Percentiles rank a stretch among this genome's conserved stretches.
These are phyloP conservation scores for Pestalotiopsis sp. DNA, from an alignment of 2,329 filamentous ascomycete genomes.

Conservation along the genomic window DNA sequence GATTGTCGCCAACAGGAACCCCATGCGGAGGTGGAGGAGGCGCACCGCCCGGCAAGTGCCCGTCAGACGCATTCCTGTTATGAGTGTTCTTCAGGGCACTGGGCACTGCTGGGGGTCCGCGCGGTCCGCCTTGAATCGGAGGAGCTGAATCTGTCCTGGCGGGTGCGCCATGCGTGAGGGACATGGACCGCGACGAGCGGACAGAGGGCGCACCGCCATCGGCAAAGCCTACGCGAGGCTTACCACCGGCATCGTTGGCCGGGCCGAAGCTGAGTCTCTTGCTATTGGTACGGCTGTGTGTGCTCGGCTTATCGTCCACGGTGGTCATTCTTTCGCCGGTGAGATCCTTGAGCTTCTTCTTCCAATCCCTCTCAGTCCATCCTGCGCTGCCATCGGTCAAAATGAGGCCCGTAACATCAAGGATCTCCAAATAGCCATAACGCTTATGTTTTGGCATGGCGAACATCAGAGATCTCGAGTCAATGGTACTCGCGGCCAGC, in stretches of 20 bases:
- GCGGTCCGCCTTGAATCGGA: conserved; percentile 42
- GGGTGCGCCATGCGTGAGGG: conserved; percentile 41
- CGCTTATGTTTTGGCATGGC: conserved; percentile 88
- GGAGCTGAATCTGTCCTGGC: conserved; percentile 55
- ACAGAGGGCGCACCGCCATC: conserved; percentile 49
- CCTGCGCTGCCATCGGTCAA: conserved; percentile 72
- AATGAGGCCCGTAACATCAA: conserved; percentile 83
- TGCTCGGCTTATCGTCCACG: conserved; percentile 52
- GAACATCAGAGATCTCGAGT: conserved; percentile 93
- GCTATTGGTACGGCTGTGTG: conserved; percentile 57
- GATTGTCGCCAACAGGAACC: conserved; percentile 28
- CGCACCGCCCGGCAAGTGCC: conserved; percentile 30
- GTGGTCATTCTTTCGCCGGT: conserved; percentile 78
- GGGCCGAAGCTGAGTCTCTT: conserved; percentile 58
- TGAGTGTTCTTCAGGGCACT: conserved; percentile 37
- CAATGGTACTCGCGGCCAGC: conserved; percentile 83
- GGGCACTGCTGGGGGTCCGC: conserved; percentile 36
- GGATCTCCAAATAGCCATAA: conserved; percentile 87
- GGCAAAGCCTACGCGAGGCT: conserved; percentile 59
- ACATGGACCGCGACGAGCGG: conserved; percentile 56
- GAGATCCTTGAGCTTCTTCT: conserved; percentile 83
- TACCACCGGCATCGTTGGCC: conserved; percentile 31
- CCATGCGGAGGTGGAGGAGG: conserved; percentile 28
- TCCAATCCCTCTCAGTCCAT: conserved; percentile 91
- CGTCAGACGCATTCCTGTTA: conserved; percentile 52